phyloP scores from a whole-genome alignment of 2,329 filamentous ascomycete species.

The Waltergamsia citrina region DNA sequence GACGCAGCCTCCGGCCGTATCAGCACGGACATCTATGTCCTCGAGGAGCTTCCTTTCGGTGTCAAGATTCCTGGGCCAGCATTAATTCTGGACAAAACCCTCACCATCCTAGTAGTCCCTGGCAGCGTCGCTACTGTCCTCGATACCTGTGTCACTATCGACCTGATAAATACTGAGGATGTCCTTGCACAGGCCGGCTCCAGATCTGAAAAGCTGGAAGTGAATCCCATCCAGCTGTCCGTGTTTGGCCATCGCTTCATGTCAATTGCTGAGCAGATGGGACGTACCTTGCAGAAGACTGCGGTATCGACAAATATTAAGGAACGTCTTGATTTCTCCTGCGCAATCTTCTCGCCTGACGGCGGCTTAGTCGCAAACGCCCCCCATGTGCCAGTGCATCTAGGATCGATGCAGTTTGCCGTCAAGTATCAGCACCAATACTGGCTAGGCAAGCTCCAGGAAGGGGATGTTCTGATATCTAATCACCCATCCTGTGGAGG shows the following conservation, averaged over 20 bases:
- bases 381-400: constrained; percentile 65
- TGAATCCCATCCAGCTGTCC: constrained; percentile 63
- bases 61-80: constrained; percentile 43
- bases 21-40: constrained; percentile 13
- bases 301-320: constrained; percentile 70
- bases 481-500: constrained; percentile 31
- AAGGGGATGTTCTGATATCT: constrained; percentile 65
- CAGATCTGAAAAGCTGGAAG: constrained; percentile 22
- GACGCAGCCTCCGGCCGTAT: constrained; percentile 16
- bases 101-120: constrained; percentile 62
- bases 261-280: constrained; percentile 77
- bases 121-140: constrained; percentile 20
- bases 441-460: constrained; percentile 58
- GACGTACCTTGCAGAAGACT: constrained; percentile 65
- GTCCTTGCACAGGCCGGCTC: not conserved
- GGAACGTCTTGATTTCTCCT: constrained; percentile 70
- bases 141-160: too few species aligned
- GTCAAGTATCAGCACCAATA: constrained; percentile 59
- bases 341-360: constrained; percentile 64
- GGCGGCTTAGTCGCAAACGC: constrained; percentile 67
- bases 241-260: constrained; percentile 75
- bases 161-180: too few species aligned
- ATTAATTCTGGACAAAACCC: constrained; percentile 62
- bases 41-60: constrained; percentile 10
- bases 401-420: constrained; percentile 75